Conservation (phyloP, 129 eudicot genomes). For the Centella asiatica region DNA sequence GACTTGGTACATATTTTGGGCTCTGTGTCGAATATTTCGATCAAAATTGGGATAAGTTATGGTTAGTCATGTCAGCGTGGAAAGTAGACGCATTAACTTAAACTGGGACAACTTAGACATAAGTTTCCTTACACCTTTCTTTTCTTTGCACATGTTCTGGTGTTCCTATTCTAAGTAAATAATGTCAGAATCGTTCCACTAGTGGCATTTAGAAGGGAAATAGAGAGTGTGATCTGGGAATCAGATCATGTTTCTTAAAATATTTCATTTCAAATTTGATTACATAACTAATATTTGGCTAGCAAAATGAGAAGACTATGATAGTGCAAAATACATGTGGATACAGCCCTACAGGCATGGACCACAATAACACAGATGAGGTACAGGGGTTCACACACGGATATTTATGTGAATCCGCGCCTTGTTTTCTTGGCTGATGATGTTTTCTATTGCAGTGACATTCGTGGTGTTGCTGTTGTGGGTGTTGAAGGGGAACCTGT, state of each 20-base stretch:
- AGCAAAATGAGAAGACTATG: too few species aligned
- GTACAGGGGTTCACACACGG: too few species aligned
- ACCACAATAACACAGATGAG: too few species aligned
- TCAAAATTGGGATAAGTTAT: background rate
- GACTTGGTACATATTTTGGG: too few species aligned
- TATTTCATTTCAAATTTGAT: too few species aligned
- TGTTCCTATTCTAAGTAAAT: background rate
- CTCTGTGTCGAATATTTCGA: background rate
- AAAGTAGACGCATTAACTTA: background rate
- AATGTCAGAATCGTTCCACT: background rate
- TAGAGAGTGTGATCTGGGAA: too few species aligned
- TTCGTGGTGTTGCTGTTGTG: slow-evolving; percentile 96
- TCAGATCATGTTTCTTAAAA: too few species aligned
- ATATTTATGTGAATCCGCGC: background rate
- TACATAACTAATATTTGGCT: too few species aligned
- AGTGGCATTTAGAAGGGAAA: background rate
- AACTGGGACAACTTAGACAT: background rate
- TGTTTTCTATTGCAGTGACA: slow-evolving; percentile 54
- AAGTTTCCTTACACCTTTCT: background rate
- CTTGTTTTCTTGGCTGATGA: background rate
- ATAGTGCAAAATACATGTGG: too few species aligned
- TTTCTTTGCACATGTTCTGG: background rate
- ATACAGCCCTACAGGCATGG: too few species aligned
- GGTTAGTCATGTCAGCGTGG: background rate
- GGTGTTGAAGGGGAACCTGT: slow-evolving; percentile 95